Evolutionary conservation across 495 filamentous ascomycete species (phyloP).

Genomic region (Niebla homalea): DNA sequence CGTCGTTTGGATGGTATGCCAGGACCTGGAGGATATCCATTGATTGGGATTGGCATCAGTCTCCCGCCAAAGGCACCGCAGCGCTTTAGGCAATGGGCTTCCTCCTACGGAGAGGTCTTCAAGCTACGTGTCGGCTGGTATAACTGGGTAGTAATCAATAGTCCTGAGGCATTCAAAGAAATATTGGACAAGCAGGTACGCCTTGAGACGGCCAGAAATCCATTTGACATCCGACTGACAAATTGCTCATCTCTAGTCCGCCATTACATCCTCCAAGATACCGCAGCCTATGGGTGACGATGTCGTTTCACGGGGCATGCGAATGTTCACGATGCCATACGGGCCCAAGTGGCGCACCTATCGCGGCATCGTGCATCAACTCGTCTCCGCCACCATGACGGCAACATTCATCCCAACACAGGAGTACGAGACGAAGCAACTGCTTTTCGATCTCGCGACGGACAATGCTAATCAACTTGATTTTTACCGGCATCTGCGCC

Average conservation of each 20-base stretch:
- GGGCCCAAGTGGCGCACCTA: conserved; percentile 29
- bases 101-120: conserved; percentile 24
- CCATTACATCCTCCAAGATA: conserved; percentile 17
- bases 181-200: conserved; percentile 27
- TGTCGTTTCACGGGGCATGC: conserved; percentile 18
- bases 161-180: conserved; percentile 25
- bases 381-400: conserved; percentile 17
- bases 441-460: conserved; percentile 37
- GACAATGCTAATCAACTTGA: conserved; percentile 7
- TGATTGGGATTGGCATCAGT: conserved; percentile 18
- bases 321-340: conserved; percentile 33
- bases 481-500: conserved; percentile 21
- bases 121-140: conserved; percentile 27
- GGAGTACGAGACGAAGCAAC: conserved; percentile 33
- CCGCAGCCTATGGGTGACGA: conserved; percentile 20
- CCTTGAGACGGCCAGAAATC: too few species aligned
- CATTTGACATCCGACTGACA: too few species aligned
- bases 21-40: conserved; percentile 8
- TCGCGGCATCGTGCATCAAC: conserved; percentile 23
- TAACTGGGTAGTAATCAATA: conserved; percentile 30
- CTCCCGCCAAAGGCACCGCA: conserved; percentile 14
- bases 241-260: not conserved
- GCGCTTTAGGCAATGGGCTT: conserved; percentile 19
- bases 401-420: conserved; percentile 27
- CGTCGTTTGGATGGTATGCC: not conserved